Conservation (phyloP, 2,329 filamentous ascomycete genomes). For the Hirsutella rhossiliensis region DNA sequence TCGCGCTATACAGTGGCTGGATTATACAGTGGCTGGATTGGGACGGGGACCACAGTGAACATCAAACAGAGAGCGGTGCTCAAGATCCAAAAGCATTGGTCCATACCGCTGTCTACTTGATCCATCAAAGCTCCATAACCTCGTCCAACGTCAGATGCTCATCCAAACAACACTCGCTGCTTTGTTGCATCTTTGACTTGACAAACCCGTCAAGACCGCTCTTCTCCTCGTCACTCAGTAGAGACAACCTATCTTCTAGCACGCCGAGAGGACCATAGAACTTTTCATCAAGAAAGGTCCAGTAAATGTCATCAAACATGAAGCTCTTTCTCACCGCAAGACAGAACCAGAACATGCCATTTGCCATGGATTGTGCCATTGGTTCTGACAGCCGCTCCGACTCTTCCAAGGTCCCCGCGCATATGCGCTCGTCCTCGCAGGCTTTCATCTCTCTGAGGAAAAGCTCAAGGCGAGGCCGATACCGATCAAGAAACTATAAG, state of each 20-base stretch:
- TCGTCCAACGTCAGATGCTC: neutral
- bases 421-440: conserved; percentile 12
- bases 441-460: conserved; percentile 19
- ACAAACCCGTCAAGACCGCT: neutral
- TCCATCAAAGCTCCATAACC: neutral
- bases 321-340: conserved; percentile 2
- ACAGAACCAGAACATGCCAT: conserved; percentile 2
- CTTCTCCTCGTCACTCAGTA: neutral
- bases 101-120: no score
- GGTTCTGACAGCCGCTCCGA: conserved; percentile 1
- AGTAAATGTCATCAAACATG: conserved; percentile 3
- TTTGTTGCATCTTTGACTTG: neutral
- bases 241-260: neutral
- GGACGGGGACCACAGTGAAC: no score
- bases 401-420: neutral
- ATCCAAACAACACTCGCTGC: neutral
- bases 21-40: no score
- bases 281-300: conserved; percentile 1
- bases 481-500: conserved; percentile 15
- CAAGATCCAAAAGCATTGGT: no score
- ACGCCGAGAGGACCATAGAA: neutral
- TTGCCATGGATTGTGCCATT: conserved; percentile 1
- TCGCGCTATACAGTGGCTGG: no score
- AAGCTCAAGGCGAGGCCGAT: conserved; percentile 17
- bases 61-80: no score